Evolutionary conservation across 345 rosid species (phyloP), one percentile per base, ranked within the genome.

Genomic region (Eucalyptus erythrocorys): DNA sequence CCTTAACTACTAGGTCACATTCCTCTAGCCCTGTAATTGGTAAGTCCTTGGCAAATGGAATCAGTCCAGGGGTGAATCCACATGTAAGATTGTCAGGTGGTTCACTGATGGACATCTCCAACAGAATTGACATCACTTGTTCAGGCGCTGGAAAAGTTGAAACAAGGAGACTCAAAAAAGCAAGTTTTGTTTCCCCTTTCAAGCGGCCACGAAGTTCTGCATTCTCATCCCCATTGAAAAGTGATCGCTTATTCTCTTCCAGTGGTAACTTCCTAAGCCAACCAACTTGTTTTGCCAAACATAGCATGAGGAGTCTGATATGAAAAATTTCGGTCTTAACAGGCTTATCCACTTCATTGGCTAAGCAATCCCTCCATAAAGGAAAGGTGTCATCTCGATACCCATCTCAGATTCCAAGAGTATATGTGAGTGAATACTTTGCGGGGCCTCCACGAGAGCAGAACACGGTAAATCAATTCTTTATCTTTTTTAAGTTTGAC

Each of bases 121-220:
- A 96, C 90, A 89, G 89, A 88, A 85, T 57, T 59, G 91, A 90
- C 45, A 53, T 84, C 68, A 50, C 68, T 88, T 86, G 89, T 88
- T 87, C 92, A 88, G 91, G 91, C 88, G 89, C 61, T 88, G 88
- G 85, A 89, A 90, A 88, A 87, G 59, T 68, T 59, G 94, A 93
- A 90, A 95, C 93, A 93, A 95, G 91, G 92, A 95, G 92, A 91
- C 55, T 91, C 86, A 94, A 94, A 81, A 91, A 92, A 82, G 89
- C 89, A 86, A 89, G 66, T 88, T 95, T 92, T 45, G 57, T 88
- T 82, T 91, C 98, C 88, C 96, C 97, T 88, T 98, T 96, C 91
- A 98, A 97, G 93, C 95, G 91, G 93, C 99, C 99, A 27, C 94
- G 98, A 76, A 93, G 88, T 91, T 94, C 97, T 68, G 92, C 93